These are phyloP conservation scores for Hypoxylon sp. DNA, from an alignment of 2,329 filamentous ascomycete species.

Conservation along the genomic window DNA sequence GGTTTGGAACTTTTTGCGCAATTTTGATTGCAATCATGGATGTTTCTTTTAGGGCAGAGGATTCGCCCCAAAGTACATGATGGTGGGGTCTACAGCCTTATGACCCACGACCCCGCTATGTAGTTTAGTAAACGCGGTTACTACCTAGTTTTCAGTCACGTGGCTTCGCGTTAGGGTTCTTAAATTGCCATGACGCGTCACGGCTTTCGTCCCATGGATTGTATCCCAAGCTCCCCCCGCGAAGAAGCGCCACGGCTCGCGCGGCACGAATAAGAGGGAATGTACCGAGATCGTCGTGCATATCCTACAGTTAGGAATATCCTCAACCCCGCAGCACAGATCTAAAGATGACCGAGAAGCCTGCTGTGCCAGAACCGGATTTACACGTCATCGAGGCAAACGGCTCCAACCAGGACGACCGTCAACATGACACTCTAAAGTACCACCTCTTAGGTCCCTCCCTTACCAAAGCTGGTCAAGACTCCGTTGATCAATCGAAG, in stretches of 20 bases:
- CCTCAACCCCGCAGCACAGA: background rate
- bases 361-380: slow-evolving; percentile 14
- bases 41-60: too few relatives aligned
- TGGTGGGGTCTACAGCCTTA: background rate
- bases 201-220: background rate
- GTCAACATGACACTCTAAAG: slow-evolving; percentile 75
- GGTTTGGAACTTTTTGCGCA: too few relatives aligned
- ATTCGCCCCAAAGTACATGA: too few relatives aligned
- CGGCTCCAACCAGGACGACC: slow-evolving; percentile 17
- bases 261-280: slow-evolving; percentile 9
- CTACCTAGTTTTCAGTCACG: background rate
- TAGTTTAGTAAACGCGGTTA: background rate
- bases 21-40: too few relatives aligned
- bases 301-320: slow-evolving; percentile 6
- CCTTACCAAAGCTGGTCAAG: slow-evolving; percentile 92
- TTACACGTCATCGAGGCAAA: slow-evolving; percentile 3
- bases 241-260: background rate
- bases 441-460: slow-evolving; percentile 92
- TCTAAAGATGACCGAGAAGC: slow-evolving; percentile 15
- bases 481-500: slow-evolving; percentile 91
- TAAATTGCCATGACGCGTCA: background rate
- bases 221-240: background rate
- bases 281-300: background rate
- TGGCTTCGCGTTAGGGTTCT: background rate
- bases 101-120: background rate